Base-by-base conservation (phyloP, 1,139 yeast species). In the Diutina pseudorugosa region DNA sequence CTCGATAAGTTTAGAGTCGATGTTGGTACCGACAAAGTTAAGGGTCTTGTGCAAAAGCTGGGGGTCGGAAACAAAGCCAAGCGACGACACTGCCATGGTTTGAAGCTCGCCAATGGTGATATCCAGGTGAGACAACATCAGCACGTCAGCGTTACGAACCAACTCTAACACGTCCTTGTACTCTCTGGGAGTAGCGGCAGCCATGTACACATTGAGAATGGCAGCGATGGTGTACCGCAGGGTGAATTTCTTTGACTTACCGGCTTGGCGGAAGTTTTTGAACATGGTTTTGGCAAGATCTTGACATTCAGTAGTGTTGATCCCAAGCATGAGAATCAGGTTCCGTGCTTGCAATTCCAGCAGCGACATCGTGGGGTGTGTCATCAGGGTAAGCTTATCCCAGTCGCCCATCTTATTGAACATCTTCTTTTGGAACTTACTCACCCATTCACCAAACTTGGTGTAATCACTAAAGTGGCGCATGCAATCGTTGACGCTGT, bases 161-260 rank as follows among this genome's bases (percentile, higher is more conserved):
- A 81, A 62, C 44, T 76, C 78, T 44, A 75, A 65, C 2, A 81
- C 65, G 58, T 77, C 80, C 61, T 82, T 82, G 70, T 81, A 83
- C 44, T 77, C 81, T 56, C 78, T 76, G 53, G 71, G 67, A 33
- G 63, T 67, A 4, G 73, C 71, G 23, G 67, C 62, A 51, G 64
- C 51, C 62, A 69, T 43, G 69, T 64, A 33, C 73, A 65, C 59
- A 53, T 67, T 70, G 57, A 71, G 67, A 41, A 68, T 61, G 9
- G 70, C 59, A 14, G 70, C 60, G 33, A 69, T 56, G 18, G 83
- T 55, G 56, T 76, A 79, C 52, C 66, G 67, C 1, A 88, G 86
- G 9, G 65, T 63, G 53, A 80, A 68, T 0, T 74, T 63, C 33
- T 70, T 62, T 41, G 70, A 65, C 30, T 80, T 77, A 2, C 83